Conservation (phyloP, 2,329 filamentous ascomycete species). For the Claviceps digitariae region DNA sequence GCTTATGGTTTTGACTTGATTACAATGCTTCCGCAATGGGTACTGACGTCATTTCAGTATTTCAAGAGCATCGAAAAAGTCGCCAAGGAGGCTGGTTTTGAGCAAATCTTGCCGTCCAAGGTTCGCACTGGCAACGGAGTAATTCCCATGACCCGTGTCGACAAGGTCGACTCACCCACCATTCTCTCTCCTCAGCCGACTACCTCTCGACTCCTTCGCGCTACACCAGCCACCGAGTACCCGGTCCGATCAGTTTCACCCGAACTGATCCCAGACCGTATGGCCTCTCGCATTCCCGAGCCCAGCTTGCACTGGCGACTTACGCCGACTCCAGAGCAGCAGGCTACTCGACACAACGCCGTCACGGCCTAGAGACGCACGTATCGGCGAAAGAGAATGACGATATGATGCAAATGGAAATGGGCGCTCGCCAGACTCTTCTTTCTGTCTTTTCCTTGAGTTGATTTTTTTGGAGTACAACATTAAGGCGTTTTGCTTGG, state of each 20-base stretch:
- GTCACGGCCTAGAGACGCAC: constrained; percentile 7
- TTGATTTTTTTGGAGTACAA: background rate
- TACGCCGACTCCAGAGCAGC: constrained; percentile 35
- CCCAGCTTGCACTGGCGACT: constrained; percentile 29
- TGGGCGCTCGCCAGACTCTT: too few relatives aligned
- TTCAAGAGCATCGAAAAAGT: constrained; percentile 60
- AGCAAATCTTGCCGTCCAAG: constrained; percentile 42
- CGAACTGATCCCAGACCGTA: constrained; percentile 48
- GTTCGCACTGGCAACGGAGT: constrained; percentile 38
- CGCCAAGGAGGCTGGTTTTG: constrained; percentile 41
- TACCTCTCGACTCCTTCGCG: constrained; percentile 39
- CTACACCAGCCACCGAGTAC: constrained; percentile 41
- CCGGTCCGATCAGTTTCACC: constrained; percentile 41
- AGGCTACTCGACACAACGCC: constrained; percentile 14
- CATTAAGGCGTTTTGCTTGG: background rate
- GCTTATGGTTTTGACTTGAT: too few relatives aligned
- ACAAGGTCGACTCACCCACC: constrained; percentile 29
- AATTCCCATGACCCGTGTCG: constrained; percentile 26
- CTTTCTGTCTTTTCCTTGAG: background rate
- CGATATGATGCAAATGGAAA: background rate
- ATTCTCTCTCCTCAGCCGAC: constrained; percentile 42
- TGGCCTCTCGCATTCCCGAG: constrained; percentile 43
- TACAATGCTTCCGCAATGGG: too few relatives aligned
- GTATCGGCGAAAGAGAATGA: background rate
- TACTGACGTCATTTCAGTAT: too few relatives aligned